Conservation (phyloP, 768 basidiomycete species). For the Termitomyces sp. region DNA sequence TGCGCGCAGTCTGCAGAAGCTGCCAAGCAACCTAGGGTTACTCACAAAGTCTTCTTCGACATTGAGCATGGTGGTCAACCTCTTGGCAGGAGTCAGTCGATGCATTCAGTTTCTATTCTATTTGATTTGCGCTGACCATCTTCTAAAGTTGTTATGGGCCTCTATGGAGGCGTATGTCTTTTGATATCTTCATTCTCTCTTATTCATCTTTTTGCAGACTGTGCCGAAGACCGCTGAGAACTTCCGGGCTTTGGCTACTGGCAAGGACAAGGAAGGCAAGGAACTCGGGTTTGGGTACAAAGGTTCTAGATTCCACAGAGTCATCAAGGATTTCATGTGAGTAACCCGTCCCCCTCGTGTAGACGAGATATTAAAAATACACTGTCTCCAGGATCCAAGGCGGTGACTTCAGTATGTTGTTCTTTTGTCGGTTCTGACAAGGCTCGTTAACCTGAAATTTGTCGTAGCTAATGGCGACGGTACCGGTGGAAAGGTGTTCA, state of each 20-base stretch:
- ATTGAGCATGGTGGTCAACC: constrained; percentile 87
- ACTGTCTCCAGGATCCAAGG: constrained; percentile 75
- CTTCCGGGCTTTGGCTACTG: constrained; percentile 90
- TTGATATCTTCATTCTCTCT: neutral
- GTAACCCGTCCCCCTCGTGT: constrained; percentile 10
- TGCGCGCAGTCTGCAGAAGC: constrained; percentile 72
- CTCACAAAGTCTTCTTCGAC: constrained; percentile 92
- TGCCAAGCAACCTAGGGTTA: constrained; percentile 83
- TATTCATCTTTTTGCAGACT: constrained; percentile 41
- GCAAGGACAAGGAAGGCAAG: constrained; percentile 71
- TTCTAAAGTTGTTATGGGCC: constrained; percentile 69
- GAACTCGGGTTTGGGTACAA: constrained; percentile 88
- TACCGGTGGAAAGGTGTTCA: constrained; percentile 78
- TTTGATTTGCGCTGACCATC: constrained; percentile 7
- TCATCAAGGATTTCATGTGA: constrained; percentile 91
- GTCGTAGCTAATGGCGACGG: constrained; percentile 72
- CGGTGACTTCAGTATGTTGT: constrained; percentile 88
- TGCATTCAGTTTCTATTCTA: neutral
- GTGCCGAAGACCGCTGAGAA: constrained; percentile 97
- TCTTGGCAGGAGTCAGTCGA: constrained; percentile 66
- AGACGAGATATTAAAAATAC: neutral
- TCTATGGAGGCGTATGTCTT: constrained; percentile 76
- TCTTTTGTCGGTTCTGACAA: neutral
- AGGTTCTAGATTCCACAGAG: constrained; percentile 94
- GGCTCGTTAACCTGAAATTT: constrained; percentile 12